Evolutionary conservation across 176 grass and related monocot genomes (phyloP), one percentile per base, ranked within the genome.

Genomic region (Rhynchospora breviuscula): DNA sequence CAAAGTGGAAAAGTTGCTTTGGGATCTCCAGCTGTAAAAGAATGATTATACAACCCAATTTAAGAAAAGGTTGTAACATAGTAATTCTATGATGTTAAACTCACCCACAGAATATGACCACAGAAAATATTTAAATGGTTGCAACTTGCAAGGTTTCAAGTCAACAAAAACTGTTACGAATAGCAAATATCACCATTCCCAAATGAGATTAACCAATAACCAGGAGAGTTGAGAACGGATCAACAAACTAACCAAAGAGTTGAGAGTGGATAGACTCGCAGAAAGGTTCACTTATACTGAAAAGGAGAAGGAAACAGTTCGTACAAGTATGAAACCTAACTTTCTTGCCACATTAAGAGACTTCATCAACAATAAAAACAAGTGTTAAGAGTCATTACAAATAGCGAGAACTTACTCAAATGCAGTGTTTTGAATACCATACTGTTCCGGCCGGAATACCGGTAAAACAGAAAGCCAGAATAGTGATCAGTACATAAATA

Each of bases 11-110:
- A 22, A 98, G 84, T 85, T 94, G 90, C 51, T 91, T 89, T 8
- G 95, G 95, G 78, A 98, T 98, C 75, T 98, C 95, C 86, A 98
- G 67, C 95, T 98, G 80, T 58, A 88, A 48, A 73, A 89, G 40
- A 83, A 78, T 57, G 23, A 33, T 33, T 78, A 51, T 33, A 78
- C 73, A 57, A 78, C 25, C 51, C 73, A 31, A 78, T 78, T 78
- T 10, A 78, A 14, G 48, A 57, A 10, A 54, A 31, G 6, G 22
- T 54, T 10, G 7, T 54, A 6, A 18, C 23, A 56, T 25, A 56
- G 23, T 11, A 78, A 78, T 57, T 57, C 73, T 21, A 31, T 17
- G 12, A 78, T 57, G 56, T 56, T 33, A 78, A 57, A 56, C 22
- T 77, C 9, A 78, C 31, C 13, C 23, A 31, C 6, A 77, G 11